Evolutionary conservation across 2,329 filamentous ascomycete species (phyloP).

Genomic region (Colletotrichum sp.): DNA sequence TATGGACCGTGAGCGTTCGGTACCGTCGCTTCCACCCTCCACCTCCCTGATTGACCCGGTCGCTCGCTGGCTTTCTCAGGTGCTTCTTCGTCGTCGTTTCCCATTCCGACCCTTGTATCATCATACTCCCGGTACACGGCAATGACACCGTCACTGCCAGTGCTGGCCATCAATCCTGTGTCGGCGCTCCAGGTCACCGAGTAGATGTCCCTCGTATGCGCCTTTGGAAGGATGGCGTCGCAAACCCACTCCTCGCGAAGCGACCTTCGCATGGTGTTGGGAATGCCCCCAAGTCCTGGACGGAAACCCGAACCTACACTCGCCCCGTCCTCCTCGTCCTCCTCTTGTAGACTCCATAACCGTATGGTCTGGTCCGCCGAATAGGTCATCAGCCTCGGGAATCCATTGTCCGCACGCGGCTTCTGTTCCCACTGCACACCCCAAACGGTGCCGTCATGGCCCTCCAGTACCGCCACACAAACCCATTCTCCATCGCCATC

Average conservation of each 20-base stretch:
- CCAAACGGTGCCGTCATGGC: constrained; percentile 90
- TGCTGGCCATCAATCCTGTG: constrained; percentile 82
- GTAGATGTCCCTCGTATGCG: constrained; percentile 84
- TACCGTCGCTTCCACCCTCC: constrained; percentile 73
- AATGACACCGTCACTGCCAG: constrained; percentile 84
- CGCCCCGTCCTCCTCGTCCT: constrained; percentile 48
- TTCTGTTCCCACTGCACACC: constrained; percentile 74
- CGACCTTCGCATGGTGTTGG: constrained; percentile 85
- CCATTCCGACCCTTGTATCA: background rate
- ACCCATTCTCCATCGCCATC: constrained; percentile 91
- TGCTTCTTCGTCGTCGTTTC: constrained; percentile 22
- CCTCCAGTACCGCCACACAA: constrained; percentile 81
- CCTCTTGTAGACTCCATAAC: constrained; percentile 74
- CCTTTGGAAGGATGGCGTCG: constrained; percentile 74
- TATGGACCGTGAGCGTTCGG: constrained; percentile 87
- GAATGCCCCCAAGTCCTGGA: constrained; percentile 65
- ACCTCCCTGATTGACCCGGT: constrained; percentile 45
- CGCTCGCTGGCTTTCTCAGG: constrained; percentile 5
- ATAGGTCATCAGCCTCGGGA: constrained; percentile 76
- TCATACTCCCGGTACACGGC: constrained; percentile 75
- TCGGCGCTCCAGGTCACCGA: constrained; percentile 81
- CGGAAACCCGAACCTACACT: constrained; percentile 34
- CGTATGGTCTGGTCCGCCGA: constrained; percentile 83
- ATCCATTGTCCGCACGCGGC: constrained; percentile 41
- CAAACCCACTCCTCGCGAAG: constrained; percentile 86